Evolutionary conservation across 495 filamentous ascomycete genomes (phyloP).

Genomic region (Neurospora tetraspora): DNA sequence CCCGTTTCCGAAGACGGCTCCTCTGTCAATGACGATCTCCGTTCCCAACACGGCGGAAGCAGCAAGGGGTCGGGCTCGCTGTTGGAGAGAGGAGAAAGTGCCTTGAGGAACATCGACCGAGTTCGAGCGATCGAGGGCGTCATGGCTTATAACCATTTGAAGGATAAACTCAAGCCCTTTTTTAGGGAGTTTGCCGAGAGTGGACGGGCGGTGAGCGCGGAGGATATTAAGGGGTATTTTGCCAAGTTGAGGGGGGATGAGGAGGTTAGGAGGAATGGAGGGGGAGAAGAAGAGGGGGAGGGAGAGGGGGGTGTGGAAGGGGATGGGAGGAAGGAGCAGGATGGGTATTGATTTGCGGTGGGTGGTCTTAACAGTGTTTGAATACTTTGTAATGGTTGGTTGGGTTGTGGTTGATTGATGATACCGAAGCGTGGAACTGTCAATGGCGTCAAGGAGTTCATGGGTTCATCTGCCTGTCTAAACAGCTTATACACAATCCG

Average conservation of each 20-base stretch:
- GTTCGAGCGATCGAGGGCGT: conserved; percentile 92
- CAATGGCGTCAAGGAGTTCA: background rate
- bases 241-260: conserved; percentile 86
- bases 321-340: conserved; percentile 48
- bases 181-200: conserved; percentile 88
- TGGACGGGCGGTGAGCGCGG: conserved; percentile 73
- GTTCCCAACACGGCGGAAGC: conserved; percentile 35
- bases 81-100: conserved; percentile 78
- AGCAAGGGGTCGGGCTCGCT: conserved; percentile 55
- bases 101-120: conserved; percentile 81
- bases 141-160: conserved; percentile 92
- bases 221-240: conserved; percentile 95
- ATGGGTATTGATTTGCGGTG: conserved; percentile 36
- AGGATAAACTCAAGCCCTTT: conserved; percentile 88
- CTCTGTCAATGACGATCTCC: background rate
- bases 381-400: background rate
- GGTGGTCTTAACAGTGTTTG: background rate
- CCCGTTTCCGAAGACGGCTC: conserved; percentile 49
- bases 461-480: background rate
- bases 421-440: background rate
- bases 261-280: conserved; percentile 37
- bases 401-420: background rate
- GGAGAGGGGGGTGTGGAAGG: conserved; percentile 28
- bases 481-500: background rate
- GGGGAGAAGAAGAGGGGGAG: conserved; percentile 24